A percentile compares a stretch with the other conserved stretches of the same genome.
Evolutionary conservation across 768 basidiomycete species (phyloP).

Genomic region (Botryobasidium botryosum): DNA sequence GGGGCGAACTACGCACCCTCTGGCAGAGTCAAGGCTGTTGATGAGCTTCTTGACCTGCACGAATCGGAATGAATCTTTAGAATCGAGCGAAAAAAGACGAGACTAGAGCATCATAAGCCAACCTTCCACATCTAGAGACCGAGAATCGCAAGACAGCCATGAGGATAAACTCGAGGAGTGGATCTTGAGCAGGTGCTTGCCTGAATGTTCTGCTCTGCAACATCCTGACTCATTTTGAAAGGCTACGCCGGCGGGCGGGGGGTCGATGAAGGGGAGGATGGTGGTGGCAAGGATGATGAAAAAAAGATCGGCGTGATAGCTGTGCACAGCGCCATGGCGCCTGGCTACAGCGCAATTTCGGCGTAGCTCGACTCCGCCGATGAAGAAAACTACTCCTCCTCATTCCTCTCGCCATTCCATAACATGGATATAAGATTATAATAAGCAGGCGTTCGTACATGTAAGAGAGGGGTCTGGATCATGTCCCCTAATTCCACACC

Average conservation of each 20-base stretch:
- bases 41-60: slow-evolving; percentile 97
- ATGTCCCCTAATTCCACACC: slow-evolving; percentile 12
- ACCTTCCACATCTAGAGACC: slow-evolving; percentile 5
- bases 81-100: neutral
- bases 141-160: neutral
- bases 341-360: no score
- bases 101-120: neutral
- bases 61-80: slow-evolving; percentile 6
- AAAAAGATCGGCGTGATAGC: no score
- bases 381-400: no score
- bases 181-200: slow-evolving; percentile 35
- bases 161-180: neutral
- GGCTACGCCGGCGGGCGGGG: neutral
- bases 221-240: slow-evolving; percentile 13
- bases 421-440: no score
- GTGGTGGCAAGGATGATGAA: no score
- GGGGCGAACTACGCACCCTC: slow-evolving; percentile 41
- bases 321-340: no score
- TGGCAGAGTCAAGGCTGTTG: slow-evolving; percentile 87
- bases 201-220: slow-evolving; percentile 87
- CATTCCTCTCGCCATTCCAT: no score
- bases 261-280: no score
- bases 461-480: no score
- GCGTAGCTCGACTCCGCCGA: no score
- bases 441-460: no score